Conservation (phyloP, 2,329 filamentous ascomycete genomes). For the Cercospora zeina region DNA sequence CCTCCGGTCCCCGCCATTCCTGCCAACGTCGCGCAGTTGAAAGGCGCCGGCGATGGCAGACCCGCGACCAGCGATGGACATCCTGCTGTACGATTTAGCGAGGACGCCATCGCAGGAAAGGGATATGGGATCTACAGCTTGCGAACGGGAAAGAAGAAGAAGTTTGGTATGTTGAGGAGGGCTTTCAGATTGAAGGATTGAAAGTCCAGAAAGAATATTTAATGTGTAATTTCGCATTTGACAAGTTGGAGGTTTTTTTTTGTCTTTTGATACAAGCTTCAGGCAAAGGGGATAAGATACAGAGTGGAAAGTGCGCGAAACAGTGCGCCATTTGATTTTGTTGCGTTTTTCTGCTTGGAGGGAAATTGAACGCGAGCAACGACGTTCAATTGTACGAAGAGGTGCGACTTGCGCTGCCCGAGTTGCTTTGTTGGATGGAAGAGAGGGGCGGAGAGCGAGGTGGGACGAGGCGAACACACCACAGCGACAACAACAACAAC, state of each 20-base stretch:
- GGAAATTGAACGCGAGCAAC: not conserved
- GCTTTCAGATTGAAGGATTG: slow-evolving; percentile 63
- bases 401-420: not conserved
- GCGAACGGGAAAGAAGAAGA: slow-evolving; percentile 59
- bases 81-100: slow-evolving; percentile 22
- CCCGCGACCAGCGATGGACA: slow-evolving; percentile 41
- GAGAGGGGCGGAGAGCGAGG: not conserved
- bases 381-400: not conserved
- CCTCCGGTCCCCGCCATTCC: slow-evolving; percentile 36
- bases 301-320: slow-evolving; percentile 3
- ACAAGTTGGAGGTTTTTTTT: not conserved
- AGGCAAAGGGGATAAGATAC: not conserved
- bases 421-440: not conserved
- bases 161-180: slow-evolving; percentile 65
- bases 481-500: not conserved
- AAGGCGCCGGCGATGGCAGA: slow-evolving; percentile 24
- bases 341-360: not conserved
- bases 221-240: slow-evolving; percentile 8
- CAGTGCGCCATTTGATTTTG: slow-evolving; percentile 2
- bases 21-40: slow-evolving; percentile 18
- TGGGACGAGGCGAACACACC: not conserved
- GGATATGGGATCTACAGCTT: slow-evolving; percentile 38
- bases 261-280: not conserved
- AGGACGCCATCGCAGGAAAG: slow-evolving; percentile 26
- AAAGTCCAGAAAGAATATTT: not conserved